Percentiles rank a stretch among this genome's conserved stretches.
phyloP scores from a whole-genome alignment of 495 filamentous ascomycete genomes.

The Tetracladium marchalianum region DNA sequence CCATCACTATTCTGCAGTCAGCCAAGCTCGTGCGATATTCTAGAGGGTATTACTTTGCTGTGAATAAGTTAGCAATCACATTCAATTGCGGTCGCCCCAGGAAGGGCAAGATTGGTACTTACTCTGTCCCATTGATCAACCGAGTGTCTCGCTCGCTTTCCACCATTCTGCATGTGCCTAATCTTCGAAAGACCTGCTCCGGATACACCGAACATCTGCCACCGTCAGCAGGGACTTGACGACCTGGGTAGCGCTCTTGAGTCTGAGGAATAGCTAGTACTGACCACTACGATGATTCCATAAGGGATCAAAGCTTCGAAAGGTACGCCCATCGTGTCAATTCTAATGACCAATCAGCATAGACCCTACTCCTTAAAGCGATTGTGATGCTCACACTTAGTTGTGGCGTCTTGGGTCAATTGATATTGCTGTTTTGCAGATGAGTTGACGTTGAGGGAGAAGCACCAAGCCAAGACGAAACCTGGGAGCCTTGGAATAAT shows the following conservation, averaged over 20 bases:
- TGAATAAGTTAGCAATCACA: slow-evolving; percentile 16
- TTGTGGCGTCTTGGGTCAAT: slow-evolving; percentile 2
- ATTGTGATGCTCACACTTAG: not conserved
- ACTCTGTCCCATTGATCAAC: slow-evolving; percentile 91
- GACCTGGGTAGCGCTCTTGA: slow-evolving; percentile 3
- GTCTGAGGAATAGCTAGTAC: slow-evolving; percentile 24
- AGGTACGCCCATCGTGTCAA: slow-evolving; percentile 73
- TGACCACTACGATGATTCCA: slow-evolving; percentile 77
- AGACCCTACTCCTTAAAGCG: not conserved
- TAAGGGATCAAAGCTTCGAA: slow-evolving; percentile 95
- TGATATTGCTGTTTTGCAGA: slow-evolving; percentile 4
- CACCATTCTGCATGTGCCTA: slow-evolving; percentile 73
- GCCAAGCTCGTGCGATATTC: slow-evolving; percentile 12
- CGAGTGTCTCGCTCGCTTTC: slow-evolving; percentile 75
- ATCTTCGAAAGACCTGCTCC: slow-evolving; percentile 67
- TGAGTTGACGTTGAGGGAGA: slow-evolving; percentile 11
- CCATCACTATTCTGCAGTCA: slow-evolving; percentile 71
- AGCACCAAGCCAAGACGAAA: too few relatives aligned
- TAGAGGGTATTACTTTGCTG: slow-evolving; percentile 20
- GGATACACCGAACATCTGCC: slow-evolving; percentile 82
- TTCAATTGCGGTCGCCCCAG: not conserved
- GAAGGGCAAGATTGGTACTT: slow-evolving; percentile 24
- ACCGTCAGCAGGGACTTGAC: slow-evolving; percentile 12
- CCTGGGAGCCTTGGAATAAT: too few relatives aligned
- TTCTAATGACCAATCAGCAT: slow-evolving; percentile 6